phyloP scores from a whole-genome alignment of 1,284 basidiomycete genomes.

The Cryptococcus floricola region DNA sequence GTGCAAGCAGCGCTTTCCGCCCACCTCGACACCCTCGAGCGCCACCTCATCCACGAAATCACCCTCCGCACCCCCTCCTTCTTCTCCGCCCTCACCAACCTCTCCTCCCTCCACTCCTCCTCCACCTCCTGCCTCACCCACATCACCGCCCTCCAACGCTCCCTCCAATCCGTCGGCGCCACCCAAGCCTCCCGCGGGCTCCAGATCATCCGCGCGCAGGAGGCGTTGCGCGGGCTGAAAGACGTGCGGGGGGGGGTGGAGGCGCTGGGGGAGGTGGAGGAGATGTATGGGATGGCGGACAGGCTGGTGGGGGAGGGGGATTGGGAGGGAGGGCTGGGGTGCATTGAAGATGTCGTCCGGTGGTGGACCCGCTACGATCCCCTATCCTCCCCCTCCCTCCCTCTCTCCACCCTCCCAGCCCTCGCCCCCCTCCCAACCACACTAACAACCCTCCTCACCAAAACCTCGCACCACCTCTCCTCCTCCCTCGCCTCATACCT shows the following conservation, averaged over 20 bases:
- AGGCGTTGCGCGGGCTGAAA: conserved; percentile 60
- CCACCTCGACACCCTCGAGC: conserved; percentile 89
- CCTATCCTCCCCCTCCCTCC: conserved; percentile 15
- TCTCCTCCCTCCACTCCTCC: conserved; percentile 82
- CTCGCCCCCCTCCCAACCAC: conserved; percentile 67
- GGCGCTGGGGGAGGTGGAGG: conserved; percentile 66
- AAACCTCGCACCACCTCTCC: conserved; percentile 73
- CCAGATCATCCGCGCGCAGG: conserved; percentile 64
- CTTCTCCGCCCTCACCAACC: conserved; percentile 91
- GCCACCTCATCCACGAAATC: conserved; percentile 91
- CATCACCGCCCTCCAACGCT: conserved; percentile 66
- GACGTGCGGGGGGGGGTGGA: conserved; percentile 62
- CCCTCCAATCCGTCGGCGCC: conserved; percentile 73
- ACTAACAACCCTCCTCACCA: conserved; percentile 61
- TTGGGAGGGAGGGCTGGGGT: conserved; percentile 74
- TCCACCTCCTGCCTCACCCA: conserved; percentile 75
- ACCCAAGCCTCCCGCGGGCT: conserved; percentile 73
- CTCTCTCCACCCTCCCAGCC: conserved; percentile 58
- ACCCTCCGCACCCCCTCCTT: conserved; percentile 85
- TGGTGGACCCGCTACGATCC: conserved; percentile 57
- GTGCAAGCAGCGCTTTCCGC: conserved; percentile 89
- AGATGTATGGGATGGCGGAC: conserved; percentile 67
- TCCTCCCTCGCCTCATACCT: conserved; percentile 70
- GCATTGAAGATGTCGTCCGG: conserved; percentile 67
- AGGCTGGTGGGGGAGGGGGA: conserved; percentile 73